Conservation (phyloP, 176 grass and related monocot species). For the Poa annua region DNA sequence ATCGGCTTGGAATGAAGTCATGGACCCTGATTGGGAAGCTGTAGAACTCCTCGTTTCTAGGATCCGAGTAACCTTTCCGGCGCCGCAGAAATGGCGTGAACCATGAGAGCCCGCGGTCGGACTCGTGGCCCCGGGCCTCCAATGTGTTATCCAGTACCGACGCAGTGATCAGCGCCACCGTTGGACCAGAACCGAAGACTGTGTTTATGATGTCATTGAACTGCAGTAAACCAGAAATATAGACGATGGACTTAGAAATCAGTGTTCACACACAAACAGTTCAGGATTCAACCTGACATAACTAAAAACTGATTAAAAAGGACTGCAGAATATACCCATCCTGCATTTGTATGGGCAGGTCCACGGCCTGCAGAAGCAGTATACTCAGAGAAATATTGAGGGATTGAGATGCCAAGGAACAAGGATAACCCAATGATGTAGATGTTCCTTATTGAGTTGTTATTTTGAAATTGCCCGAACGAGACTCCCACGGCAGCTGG, state of each 20-base stretch:
- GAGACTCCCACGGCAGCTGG: constrained; percentile 92
- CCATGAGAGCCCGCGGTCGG: constrained; percentile 85
- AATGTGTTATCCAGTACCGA: constrained; percentile 76
- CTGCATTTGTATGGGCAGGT: constrained; percentile 79
- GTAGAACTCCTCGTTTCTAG: constrained; percentile 88
- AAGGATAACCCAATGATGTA: constrained; percentile 82
- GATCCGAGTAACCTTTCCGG: constrained; percentile 51
- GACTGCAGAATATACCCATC: constrained; percentile 73
- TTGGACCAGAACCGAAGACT: constrained; percentile 74
- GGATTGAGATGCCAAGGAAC: constrained; percentile 90
- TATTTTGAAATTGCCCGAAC: constrained; percentile 86
- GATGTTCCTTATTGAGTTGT: constrained; percentile 95
- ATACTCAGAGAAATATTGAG: constrained; percentile 92
- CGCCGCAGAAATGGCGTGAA: constrained; percentile 57
- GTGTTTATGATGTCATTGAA: constrained; percentile 98
- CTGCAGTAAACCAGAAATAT: constrained; percentile 47
- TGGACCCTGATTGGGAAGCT: constrained; percentile 74
- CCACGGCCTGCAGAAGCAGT: constrained; percentile 63
- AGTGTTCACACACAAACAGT: constrained; percentile 6
- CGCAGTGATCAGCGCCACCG: constrained; percentile 69
- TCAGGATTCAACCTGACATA: constrained; percentile 4
- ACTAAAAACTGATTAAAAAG: background rate
- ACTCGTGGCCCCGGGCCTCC: constrained; percentile 40
- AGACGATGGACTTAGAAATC: background rate
- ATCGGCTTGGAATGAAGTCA: constrained; percentile 57